Base-by-base conservation (phyloP, 2,329 filamentous ascomycete species). In the Cryphonectria nitschkei region DNA sequence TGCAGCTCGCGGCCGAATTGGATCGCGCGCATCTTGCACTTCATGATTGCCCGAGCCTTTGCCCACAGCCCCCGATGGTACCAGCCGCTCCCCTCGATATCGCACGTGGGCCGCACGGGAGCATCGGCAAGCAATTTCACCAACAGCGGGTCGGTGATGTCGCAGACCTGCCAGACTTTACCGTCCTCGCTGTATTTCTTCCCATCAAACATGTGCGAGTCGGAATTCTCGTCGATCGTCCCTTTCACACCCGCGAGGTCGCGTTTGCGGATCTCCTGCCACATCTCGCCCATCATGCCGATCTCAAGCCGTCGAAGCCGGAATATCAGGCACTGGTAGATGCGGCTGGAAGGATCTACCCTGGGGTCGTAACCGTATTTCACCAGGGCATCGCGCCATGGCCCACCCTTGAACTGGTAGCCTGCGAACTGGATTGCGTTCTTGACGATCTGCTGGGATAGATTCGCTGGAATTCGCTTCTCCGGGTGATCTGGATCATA, bases 111-210 rank as follows among this genome's bases (percentile, higher is more conserved):
- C 5, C 90, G 86, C 32, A 92, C 81, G 6, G 89, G 84, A 0
- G 90, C 84, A 0, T 88, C 87, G 29, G 90, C 86, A 54, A 97
- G 85, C 3, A 98, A 82, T 14, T 84, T 80, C 0, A 84, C 82
- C 1, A 98, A 84, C 0, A 95, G 78, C 0, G 94, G 93, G 76
- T 98, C 95, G 0, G 89, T 92, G 68, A 98, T 91, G 79, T 99
- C 96, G 82, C 94, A 97, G 37, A 97, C 88, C 83, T 98, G 96
- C 92, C 94, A 99, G 65, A 96, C 91, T 76, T 96, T 96, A 54
- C 94, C 94, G 76, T 97, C 94, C 1, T 88, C 87, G 22, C 89
- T 89, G 68, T 95, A 89, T 2, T 86, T 87, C 71, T 89, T 85
- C 63, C 95, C 95, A 73, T 97, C 93, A 80, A 98, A 98, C 1